Evolutionary conservation across 2,329 filamentous ascomycete genomes (phyloP), one percentile per base, ranked within the genome.

Genomic region (Ilyonectria destructans): DNA sequence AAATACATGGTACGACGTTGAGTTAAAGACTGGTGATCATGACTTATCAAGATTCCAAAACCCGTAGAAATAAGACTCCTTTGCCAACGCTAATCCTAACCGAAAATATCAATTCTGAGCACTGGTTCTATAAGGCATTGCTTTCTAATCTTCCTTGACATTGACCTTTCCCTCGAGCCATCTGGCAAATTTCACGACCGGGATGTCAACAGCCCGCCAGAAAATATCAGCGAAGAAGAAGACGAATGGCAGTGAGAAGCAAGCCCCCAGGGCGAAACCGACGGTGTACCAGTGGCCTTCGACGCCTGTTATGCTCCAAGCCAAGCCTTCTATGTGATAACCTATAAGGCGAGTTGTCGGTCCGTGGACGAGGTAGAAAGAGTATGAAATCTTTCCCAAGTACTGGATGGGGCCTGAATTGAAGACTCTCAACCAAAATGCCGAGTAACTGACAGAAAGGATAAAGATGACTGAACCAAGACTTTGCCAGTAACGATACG

Each of bases 341-440:
- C 88, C 88, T 19, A 86, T 71, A 3, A 84, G 84, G 72, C 89
- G 87, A 74, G 87, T 83, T 2, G 86, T 83, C 4, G 87, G 86
- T 1, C 88, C 87, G 75, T 91, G 89, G 80, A 90, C 86, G 15
- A 91, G 83, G 76, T 91, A 91, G 23, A 91, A 75, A 58, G 87
- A 85, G 75, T 88, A 91, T 59, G 87, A 89, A 70, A 91, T 86
- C 74, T 85, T 85, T 64, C 89, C 89, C 4, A 91, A 79, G 77
- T 90, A 91, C 73, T 89, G 88, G 4, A 88, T 80, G 19, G 82
- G 73, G 2, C 78, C 74, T 2, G 81, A 80, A 72, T 85, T 85
- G 78, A 90, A 89, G 63, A 89, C 79, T 17, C 79, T 77, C 73
- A 86, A 85, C 81, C 87, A 85, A 6, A 75, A 78, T 3, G 78